Conservation (phyloP, 495 filamentous ascomycete species). For the Penicillium longicatenatum region DNA sequence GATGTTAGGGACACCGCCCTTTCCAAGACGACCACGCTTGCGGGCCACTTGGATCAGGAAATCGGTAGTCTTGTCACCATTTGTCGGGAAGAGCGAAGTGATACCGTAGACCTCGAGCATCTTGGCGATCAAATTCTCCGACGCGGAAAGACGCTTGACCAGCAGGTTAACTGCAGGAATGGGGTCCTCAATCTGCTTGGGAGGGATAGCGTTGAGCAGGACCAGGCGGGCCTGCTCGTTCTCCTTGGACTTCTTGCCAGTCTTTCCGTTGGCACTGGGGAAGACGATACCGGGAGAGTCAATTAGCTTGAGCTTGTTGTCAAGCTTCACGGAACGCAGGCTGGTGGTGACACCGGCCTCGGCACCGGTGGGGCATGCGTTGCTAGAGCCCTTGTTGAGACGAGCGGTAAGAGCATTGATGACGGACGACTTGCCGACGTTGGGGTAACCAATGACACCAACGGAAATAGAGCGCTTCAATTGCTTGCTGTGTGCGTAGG, state of each 20-base stretch:
- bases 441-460: slow-evolving; percentile 94
- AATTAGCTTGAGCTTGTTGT: slow-evolving; percentile 90
- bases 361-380: slow-evolving; percentile 84
- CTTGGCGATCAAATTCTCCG: slow-evolving; percentile 69
- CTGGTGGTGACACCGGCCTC: slow-evolving; percentile 93
- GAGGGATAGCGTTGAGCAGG: slow-evolving; percentile 87
- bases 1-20: slow-evolving; percentile 88
- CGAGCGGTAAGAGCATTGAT: slow-evolving; percentile 91
- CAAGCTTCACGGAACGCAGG: slow-evolving; percentile 87
- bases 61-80: slow-evolving; percentile 80
- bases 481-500: slow-evolving; percentile 79
- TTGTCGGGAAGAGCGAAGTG: slow-evolving; percentile 66
- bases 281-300: slow-evolving; percentile 97
- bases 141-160: slow-evolving; percentile 71
- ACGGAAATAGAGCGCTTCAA: slow-evolving; percentile 89
- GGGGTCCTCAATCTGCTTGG: slow-evolving; percentile 91
- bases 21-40: slow-evolving; percentile 86
- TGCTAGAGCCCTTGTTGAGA: slow-evolving; percentile 63
- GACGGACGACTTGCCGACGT: slow-evolving; percentile 95
- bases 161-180: slow-evolving; percentile 81
- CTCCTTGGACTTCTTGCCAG: slow-evolving; percentile 53
- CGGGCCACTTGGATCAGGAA: slow-evolving; percentile 93
- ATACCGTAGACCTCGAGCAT: slow-evolving; percentile 81
- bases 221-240: slow-evolving; percentile 77
- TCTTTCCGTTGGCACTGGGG: slow-evolving; percentile 59